Conservation (phyloP, 805 yeast genomes). For the Brettanomyces bruxellensis region DNA sequence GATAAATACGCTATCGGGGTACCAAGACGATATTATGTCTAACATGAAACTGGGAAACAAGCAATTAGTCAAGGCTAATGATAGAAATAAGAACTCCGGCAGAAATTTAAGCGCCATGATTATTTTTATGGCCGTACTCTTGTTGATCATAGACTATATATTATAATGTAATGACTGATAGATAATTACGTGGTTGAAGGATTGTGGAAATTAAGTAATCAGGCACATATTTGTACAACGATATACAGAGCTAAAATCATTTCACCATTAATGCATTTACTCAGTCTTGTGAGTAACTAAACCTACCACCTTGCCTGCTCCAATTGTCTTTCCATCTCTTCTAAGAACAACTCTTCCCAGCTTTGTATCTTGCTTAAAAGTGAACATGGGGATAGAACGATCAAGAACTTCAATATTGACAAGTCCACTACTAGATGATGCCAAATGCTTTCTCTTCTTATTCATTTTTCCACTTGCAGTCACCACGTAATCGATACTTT, state of each 20-base stretch:
- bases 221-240: too few relatives aligned
- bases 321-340: slow-evolving; percentile 60
- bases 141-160: slow-evolving; percentile 47
- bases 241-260: too few relatives aligned
- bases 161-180: slow-evolving; percentile 8
- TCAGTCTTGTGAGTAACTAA: too few relatives aligned
- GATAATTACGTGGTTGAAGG: not conserved
- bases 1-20: slow-evolving; percentile 52
- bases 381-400: slow-evolving; percentile 42
- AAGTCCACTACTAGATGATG: slow-evolving; percentile 48
- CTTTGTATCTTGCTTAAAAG: slow-evolving; percentile 36
- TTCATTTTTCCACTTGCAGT: slow-evolving; percentile 31
- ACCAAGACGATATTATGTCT: slow-evolving; percentile 54
- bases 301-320: slow-evolving; percentile 28
- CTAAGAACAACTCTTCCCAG: slow-evolving; percentile 65
- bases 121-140: slow-evolving; percentile 43
- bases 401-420: slow-evolving; percentile 46
- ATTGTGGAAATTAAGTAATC: too few relatives aligned
- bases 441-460: slow-evolving; percentile 47
- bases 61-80: slow-evolving; percentile 59
- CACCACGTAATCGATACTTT: slow-evolving; percentile 31
- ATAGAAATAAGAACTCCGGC: slow-evolving; percentile 53
- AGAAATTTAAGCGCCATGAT: slow-evolving; percentile 48
- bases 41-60: slow-evolving; percentile 67
- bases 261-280: not conserved